phyloP scores from a whole-genome alignment of 2,329 filamentous ascomycete genomes.

The Neonectria sp. region DNA sequence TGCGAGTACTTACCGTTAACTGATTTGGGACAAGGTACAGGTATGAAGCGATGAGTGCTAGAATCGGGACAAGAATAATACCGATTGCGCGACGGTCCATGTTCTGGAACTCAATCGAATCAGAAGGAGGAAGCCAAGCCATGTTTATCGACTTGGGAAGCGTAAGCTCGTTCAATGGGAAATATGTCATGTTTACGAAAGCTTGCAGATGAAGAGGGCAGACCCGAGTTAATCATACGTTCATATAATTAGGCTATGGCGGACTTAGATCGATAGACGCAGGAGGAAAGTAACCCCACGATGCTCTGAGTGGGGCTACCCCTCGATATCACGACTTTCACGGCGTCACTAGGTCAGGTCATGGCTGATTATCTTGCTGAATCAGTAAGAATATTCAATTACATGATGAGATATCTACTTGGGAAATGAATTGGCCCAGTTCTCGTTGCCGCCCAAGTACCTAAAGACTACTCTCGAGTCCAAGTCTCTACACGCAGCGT shows the following conservation, averaged over 20 bases:
- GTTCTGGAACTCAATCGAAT: background rate
- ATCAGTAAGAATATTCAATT: background rate
- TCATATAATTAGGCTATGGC: background rate
- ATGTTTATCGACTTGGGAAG: background rate
- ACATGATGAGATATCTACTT: background rate
- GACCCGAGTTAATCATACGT: background rate
- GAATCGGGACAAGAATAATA: background rate
- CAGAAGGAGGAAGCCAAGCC: background rate
- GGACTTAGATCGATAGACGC: background rate
- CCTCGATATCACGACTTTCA: background rate
- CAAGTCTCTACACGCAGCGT: constrained; percentile 22
- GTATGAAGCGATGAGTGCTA: constrained; percentile 1
- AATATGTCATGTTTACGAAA: background rate
- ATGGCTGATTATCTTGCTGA: no score
- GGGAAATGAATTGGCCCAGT: constrained; percentile 12
- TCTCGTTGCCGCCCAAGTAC: constrained; percentile 27
- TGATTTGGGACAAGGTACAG: constrained; percentile 16
- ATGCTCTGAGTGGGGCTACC: background rate
- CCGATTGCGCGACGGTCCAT: background rate
- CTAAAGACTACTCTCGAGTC: constrained; percentile 33
- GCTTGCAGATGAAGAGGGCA: background rate
- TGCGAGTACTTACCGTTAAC: constrained; percentile 1
- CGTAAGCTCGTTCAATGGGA: background rate
- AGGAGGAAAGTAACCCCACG: background rate
- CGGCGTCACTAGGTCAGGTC: no score